phyloP scores from a whole-genome alignment of 768 basidiomycete genomes.

The Boletus fagicola region DNA sequence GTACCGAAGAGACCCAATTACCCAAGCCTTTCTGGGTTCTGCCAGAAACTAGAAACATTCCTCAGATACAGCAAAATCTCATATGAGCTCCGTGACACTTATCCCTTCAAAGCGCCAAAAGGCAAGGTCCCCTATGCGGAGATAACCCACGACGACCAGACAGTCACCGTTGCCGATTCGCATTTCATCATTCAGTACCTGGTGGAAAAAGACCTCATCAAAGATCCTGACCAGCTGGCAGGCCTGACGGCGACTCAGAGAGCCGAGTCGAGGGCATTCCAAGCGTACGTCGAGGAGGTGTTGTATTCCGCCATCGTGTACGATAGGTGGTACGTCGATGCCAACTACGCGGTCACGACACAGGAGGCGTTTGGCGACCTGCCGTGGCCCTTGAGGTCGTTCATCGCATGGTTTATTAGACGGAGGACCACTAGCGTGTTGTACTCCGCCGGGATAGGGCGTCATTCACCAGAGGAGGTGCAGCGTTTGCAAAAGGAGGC shows the following conservation, averaged over 20 bases:
- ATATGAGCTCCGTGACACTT: constrained; percentile 28
- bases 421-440: constrained; percentile 19
- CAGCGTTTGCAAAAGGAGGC: constrained; percentile 30
- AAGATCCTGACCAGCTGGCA: constrained; percentile 30
- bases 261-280: constrained; percentile 36
- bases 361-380: constrained; percentile 14
- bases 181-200: constrained; percentile 36
- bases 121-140: constrained; percentile 35
- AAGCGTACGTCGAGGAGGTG: constrained; percentile 33
- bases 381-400: constrained; percentile 21
- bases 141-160: constrained; percentile 25
- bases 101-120: constrained; percentile 31
- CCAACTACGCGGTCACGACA: constrained; percentile 22
- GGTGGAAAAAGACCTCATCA: constrained; percentile 23
- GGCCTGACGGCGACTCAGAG: constrained; percentile 26
- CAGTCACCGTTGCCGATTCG: constrained; percentile 28
- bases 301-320: constrained; percentile 30
- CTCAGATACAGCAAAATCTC: constrained; percentile 27
- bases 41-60: constrained; percentile 35
- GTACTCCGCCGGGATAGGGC: constrained; percentile 28
- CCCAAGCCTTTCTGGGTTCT: constrained; percentile 32
- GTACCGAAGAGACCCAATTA: constrained; percentile 20
- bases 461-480: constrained; percentile 35
- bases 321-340: constrained; percentile 32
- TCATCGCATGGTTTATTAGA: constrained; percentile 25